A percentile compares a stretch with the other conserved stretches of the same genome.
These are phyloP conservation scores for Leishmania braziliensis DNA, from an alignment of 208 protist species.

Conservation along the genomic window DNA sequence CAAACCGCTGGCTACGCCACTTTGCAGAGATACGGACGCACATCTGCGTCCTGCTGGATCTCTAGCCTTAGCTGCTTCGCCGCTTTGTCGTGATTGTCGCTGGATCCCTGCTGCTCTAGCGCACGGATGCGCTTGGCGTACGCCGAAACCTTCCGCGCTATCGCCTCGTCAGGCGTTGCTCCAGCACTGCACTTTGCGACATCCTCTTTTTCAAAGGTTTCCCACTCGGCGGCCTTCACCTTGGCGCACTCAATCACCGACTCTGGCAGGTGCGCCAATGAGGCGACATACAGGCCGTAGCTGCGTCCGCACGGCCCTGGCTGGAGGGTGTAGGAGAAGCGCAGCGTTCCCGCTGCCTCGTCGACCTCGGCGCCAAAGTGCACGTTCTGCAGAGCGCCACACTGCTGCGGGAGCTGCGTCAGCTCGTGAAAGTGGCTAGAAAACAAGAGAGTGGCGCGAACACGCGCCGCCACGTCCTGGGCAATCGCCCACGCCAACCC, in stretches of 20 bases:
- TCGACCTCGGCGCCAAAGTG: constrained; percentile 87
- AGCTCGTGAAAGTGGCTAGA: constrained; percentile 99
- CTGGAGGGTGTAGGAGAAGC: constrained; percentile 87
- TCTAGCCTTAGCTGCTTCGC: constrained; percentile 49
- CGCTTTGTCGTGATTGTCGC: constrained; percentile 32
- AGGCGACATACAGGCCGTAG: constrained; percentile 93
- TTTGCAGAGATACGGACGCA: constrained; percentile 34
- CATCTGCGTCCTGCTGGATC: constrained; percentile 43
- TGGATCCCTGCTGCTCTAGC: constrained; percentile 30
- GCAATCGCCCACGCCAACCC: constrained; percentile 99
- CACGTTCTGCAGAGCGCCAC: constrained; percentile 60
- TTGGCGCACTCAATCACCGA: constrained; percentile 80
- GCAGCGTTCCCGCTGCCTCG: constrained; percentile 64
- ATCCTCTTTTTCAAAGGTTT: constrained; percentile 68
- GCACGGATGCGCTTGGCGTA: constrained; percentile 79
- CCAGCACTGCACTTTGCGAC: background rate
- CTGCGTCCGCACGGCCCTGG: constrained; percentile 89
- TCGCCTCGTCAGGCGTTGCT: constrained; percentile 24
- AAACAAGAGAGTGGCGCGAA: constrained; percentile 94
- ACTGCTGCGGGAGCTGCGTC: constrained; percentile 87
- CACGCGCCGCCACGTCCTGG: constrained; percentile 90
- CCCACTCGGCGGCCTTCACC: constrained; percentile 85
- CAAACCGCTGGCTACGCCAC: background rate
- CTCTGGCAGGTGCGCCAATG: constrained; percentile 84
- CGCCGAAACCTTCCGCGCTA: constrained; percentile 37